Percentiles rank a stretch among this genome's conserved stretches.
Evolutionary conservation across 495 filamentous ascomycete species (phyloP).

Genomic region (Talaromyces thailandensis): DNA sequence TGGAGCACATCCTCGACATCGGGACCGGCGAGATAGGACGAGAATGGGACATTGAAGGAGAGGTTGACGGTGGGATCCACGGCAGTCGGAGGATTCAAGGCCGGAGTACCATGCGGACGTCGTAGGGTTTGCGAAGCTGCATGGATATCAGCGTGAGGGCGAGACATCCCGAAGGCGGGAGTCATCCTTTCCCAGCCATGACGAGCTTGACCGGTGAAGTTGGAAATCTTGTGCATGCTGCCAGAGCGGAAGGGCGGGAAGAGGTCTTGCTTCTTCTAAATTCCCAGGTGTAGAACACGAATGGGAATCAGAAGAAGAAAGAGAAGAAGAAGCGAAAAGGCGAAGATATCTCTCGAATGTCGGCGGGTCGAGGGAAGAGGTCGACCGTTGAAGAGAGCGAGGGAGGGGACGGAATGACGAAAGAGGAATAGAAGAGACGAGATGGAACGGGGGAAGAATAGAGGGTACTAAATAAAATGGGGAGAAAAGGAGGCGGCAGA

Average conservation of each 20-base stretch:
- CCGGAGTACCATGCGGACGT: constrained; percentile 58
- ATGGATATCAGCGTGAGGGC: constrained; percentile 65
- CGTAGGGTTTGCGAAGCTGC: constrained; percentile 55
- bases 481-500: constrained; percentile 8
- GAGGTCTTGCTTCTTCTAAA: constrained; percentile 30
- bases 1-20: constrained; percentile 87
- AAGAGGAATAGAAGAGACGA: constrained; percentile 3
- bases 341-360: constrained; percentile 8
- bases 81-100: constrained; percentile 54
- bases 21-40: constrained; percentile 81
- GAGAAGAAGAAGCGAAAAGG: constrained; percentile 14
- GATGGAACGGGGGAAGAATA: not conserved
- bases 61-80: constrained; percentile 64
- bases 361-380: constrained; percentile 4
- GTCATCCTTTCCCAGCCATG: constrained; percentile 92
- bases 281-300: constrained; percentile 20
- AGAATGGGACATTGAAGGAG: constrained; percentile 93
- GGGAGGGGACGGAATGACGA: constrained; percentile 10
- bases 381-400: constrained; percentile 10
- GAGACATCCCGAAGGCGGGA: constrained; percentile 72
- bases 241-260: constrained; percentile 14
- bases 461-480: constrained; percentile 15
- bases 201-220: constrained; percentile 70
- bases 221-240: constrained; percentile 88
- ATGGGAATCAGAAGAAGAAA: constrained; percentile 13